Base-by-base conservation (phyloP, 129 eudicot species). In the Heracleum sosnowskyi region DNA sequence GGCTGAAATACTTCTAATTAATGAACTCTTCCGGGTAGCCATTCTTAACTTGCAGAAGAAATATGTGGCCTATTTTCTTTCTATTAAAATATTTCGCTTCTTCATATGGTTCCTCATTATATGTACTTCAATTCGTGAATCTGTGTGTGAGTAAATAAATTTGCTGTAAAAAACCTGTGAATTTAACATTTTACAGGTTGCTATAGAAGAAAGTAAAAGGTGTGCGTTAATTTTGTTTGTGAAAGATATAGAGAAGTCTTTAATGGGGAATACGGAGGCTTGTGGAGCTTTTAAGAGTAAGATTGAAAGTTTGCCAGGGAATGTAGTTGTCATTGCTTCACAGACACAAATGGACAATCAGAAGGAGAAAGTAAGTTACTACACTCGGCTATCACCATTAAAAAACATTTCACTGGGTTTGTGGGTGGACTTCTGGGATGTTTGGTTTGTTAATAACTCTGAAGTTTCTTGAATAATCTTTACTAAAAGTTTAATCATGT, bases 231-330 rank as follows among this genome's bases (percentile, higher is more conserved):
- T 94, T 77, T 80, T 94, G 76, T 89, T 88, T 81, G 81, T 94
- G 75, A 94, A 91, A 91, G 97, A 91, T 78, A 80, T 91, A 16
- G 97, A 94, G 87, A 94, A 94, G 83, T 91, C 93, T 18, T 89
- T 93, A 91, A 68, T 87, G 62, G 96, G 89, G 34, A 93, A 88
- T 84, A 76, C 91, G 0, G 97, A 93, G 74, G 91, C 96, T 28
- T 90, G 86, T 91, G 85, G 85, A 37, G 82, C 90, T 37, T 90
- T 91, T 49, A 94, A 90, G 74, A 77, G 78, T 79, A 91, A 87
- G 93, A 93, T 94, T 80, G 98, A 94, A 62, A 84, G 74, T 46
- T 26, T 88, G 53, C 98, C 98, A 1, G 87, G 83, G 69, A 91
- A 93, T 75, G 85, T 89, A 69, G 90, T 93, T 63, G 90, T 91